These are phyloP conservation scores for Ophiostoma perfectum DNA, from an alignment of 2,329 filamentous ascomycete genomes.

Conservation along the genomic window DNA sequence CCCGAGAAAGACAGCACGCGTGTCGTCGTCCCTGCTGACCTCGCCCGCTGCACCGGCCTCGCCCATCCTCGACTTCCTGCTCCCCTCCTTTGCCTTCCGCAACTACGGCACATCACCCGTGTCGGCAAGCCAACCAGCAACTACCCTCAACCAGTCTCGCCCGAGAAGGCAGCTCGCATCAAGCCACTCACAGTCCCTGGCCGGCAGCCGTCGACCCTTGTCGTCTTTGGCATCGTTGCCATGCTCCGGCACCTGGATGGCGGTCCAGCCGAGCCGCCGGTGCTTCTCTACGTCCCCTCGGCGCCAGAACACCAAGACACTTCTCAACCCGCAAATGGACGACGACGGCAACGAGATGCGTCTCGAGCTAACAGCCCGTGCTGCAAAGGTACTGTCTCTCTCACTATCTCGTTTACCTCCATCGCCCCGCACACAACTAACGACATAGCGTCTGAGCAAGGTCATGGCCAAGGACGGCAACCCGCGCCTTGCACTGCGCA, in stretches of 20 bases:
- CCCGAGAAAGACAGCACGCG: neutral
- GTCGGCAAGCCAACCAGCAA: neutral
- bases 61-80: constrained; percentile 40
- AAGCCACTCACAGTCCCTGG: neutral
- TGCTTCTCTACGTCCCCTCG: constrained; percentile 38
- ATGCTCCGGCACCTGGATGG: neutral
- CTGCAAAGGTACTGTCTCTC: constrained; percentile 59
- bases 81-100: constrained; percentile 30
- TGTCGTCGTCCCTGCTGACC: constrained; percentile 3
- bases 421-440: neutral
- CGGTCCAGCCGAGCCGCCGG: neutral
- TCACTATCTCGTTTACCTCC: neutral
- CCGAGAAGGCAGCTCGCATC: neutral
- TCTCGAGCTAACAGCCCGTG: constrained; percentile 77
- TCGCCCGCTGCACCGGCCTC: constrained; percentile 23
- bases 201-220: neutral
- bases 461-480: constrained; percentile 70
- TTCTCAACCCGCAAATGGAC: constrained; percentile 69
- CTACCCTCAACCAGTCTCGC: neutral
- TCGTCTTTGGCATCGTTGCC: neutral
- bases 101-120: neutral
- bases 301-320: constrained; percentile 42
- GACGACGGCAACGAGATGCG: constrained; percentile 80
- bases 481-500: constrained; percentile 77
- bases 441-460: constrained; percentile 61